Base-by-base conservation (phyloP, 2,329 filamentous ascomycete species). In the Trichoderma harzianum region DNA sequence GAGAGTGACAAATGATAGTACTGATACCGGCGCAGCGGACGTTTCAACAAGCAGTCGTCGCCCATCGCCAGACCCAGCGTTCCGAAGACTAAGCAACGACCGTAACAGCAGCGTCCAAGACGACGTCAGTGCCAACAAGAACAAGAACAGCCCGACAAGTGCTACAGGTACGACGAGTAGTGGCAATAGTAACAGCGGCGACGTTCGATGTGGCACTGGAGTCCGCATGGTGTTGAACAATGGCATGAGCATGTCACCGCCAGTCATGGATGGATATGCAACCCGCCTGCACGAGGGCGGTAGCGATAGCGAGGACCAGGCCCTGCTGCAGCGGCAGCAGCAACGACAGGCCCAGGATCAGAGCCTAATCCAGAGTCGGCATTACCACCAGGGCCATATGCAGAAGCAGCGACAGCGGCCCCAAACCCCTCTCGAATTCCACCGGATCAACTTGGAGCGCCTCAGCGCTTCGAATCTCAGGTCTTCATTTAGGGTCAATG, bases 221-320 rank as follows among this genome's bases (percentile, higher is more conserved):
- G 74, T 75, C 76, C 77, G 77, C 74, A 81, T 81, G 80, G 79
- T 79, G 79, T 80, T 78, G 75, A 81, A 81, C 78, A 80, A 81
- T 83, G 82, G 81, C 79, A 83, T 85, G 82, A 85, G 80, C 78
- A 81, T 83, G 78, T 78, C 81, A 75, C 81, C 83, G 74, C 79
- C 80, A 75, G 82, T 82, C 75, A 86, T 86, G 84, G 84, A 86
- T 76, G 68, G 60, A 78, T 81, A 79, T 63, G 73, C 72, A 73
- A 79, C 75, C 77, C 79, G 75, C 73, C 76, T 76, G 73, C 80
- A 80, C 76, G 79, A 80, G 77, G 79, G 79, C 75, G 78, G 80
- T 74, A 81, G 78, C 76, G 79, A 81, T 74, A 75, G 79, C 74
- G 79, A 78, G 68, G 73, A 76, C 77, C 78, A 75, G 79, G 78